Evolutionary conservation across 2,329 filamentous ascomycete species (phyloP).

Genomic region (Lecanosticta acicola): DNA sequence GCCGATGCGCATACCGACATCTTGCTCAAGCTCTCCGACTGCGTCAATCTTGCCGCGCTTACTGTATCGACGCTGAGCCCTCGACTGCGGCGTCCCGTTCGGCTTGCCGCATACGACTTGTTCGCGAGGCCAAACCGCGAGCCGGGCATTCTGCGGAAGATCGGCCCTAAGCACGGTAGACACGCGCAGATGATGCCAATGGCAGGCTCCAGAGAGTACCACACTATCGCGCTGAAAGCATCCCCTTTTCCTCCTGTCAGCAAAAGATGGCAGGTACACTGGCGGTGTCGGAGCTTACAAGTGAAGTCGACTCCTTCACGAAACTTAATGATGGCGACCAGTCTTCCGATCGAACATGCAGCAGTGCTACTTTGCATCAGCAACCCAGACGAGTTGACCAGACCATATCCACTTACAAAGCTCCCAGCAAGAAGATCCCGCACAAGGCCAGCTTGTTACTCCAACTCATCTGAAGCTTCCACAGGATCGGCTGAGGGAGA

Average conservation of each 20-base stretch:
- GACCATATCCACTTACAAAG: slow-evolving; percentile 6
- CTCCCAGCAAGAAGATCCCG: slow-evolving; percentile 13
- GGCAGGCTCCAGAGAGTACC: slow-evolving; percentile 14
- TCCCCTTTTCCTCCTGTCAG: not conserved
- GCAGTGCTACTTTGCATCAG: slow-evolving; percentile 8
- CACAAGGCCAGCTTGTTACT: slow-evolving; percentile 8
- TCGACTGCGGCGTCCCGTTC: not conserved
- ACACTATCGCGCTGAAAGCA: slow-evolving; percentile 8
- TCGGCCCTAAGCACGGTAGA: slow-evolving; percentile 12
- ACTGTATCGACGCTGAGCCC: slow-evolving; percentile 1
- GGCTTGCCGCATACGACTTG: not conserved
- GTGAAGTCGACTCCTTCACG: slow-evolving; percentile 9
- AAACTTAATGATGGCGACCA: slow-evolving; percentile 8
- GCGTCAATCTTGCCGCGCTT: slow-evolving; percentile 3
- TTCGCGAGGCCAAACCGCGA: slow-evolving; percentile 4
- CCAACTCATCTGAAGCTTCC: slow-evolving; percentile 10
- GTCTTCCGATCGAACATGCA: slow-evolving; percentile 8
- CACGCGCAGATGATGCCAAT: slow-evolving; percentile 16
- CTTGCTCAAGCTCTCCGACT: not conserved
- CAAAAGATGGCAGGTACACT: not conserved
- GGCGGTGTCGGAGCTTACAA: not conserved
- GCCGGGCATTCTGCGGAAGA: slow-evolving; percentile 6
- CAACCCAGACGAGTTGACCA: not conserved
- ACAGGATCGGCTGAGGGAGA: slow-evolving; percentile 12
- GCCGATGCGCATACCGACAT: slow-evolving; percentile 2